phyloP scores from a whole-genome alignment of 148 eudicot genomes.

The Camellia granthamiana region DNA sequence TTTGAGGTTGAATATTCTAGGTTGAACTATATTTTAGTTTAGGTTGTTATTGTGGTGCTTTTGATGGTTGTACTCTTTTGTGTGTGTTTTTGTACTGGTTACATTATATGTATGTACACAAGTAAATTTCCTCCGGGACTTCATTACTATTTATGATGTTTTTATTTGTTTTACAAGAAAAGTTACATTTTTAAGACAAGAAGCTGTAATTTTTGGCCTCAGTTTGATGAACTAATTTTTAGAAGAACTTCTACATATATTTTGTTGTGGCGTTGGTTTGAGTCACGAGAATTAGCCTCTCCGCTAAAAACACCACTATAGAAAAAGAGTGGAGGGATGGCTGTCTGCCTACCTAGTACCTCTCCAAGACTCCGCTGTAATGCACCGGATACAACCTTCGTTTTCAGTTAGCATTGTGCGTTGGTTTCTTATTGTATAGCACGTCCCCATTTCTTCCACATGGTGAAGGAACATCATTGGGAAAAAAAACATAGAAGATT shows the following conservation, averaged over 20 bases:
- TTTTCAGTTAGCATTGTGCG: too few species aligned
- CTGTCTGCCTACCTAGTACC: too few species aligned
- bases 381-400: too few species aligned
- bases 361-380: too few species aligned
- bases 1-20: neutral
- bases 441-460: neutral
- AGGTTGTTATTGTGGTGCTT: constrained; percentile 8
- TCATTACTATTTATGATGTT: neutral
- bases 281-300: too few species aligned
- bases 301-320: too few species aligned
- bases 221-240: constrained; percentile 3
- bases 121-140: neutral
- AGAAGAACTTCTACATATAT: neutral
- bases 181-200: neutral
- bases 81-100: neutral
- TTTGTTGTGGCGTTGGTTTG: neutral
- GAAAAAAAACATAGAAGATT: too few species aligned
- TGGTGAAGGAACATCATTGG: neutral
- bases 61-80: neutral
- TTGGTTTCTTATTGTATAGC: neutral
- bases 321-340: too few species aligned
- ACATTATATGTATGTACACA: neutral
- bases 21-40: neutral
- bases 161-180: neutral
- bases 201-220: neutral